Evolutionary conservation across 495 filamentous ascomycete species (phyloP), one percentile per base, ranked within the genome.

Genomic region (Aspergillus haitiensis): DNA sequence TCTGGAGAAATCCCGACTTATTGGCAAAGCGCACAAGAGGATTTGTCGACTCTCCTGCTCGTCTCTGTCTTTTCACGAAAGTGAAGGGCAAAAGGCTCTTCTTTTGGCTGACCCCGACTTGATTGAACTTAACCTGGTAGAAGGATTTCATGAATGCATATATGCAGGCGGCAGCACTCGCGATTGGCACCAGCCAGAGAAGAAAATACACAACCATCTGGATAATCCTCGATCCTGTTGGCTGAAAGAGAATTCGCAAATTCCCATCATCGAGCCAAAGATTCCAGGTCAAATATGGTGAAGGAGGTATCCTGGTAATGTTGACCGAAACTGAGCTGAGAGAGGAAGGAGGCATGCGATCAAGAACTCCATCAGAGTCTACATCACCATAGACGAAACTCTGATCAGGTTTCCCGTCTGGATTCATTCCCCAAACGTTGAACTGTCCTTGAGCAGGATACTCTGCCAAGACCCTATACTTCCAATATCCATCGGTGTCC

Each of bases 121-220:
- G 79, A 67, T 88, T 89, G 74, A 89, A 83, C 67, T 88, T 89
- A 70, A 90, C 84, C 27, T 82, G 79, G 70, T 89, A 90, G 70
- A 88, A 90, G 16, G 81, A 81, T 56, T 81, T 80, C 75, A 84
- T 79, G 75, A 87, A 90, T 3, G 82, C 65, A 66, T 78, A 88
- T 1, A 84, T 78, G 18, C 78, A 83, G 12, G 77, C 60, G 1
- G 64, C 65, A 9, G 75, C 86, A 6, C 78, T 80, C 6, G 78
- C 6, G 12, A 84, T 58, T 0, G 87, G 87, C 5, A 88, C 64
- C 37, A 86, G 56, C 63, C 72, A 76, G n/a, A 89, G 72, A 7
- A 88, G 70, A 36, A 84, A 67, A 63, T 80, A 87, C 7, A 89
- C 64, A 5, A 74, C 68, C 56, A 90, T 74, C 66, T 90, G 87